Conservation (phyloP, 2,329 filamentous ascomycete species). For the Aureobasidium sp. region DNA sequence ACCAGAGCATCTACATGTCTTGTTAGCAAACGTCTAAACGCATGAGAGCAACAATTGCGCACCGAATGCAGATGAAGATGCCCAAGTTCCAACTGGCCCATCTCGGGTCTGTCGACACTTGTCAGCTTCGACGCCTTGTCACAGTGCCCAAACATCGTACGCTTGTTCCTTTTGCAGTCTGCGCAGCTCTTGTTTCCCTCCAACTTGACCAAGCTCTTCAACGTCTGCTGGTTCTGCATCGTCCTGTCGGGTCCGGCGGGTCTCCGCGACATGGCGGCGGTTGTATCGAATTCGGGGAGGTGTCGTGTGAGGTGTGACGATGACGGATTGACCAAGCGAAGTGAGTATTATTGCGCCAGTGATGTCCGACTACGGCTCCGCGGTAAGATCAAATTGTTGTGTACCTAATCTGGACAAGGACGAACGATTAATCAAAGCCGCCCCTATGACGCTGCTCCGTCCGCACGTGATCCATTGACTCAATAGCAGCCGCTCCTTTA, state of each 20-base stretch:
- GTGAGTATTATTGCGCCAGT: neutral
- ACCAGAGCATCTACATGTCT: conserved; percentile 62
- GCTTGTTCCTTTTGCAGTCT: conserved; percentile 98
- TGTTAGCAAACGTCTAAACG: neutral
- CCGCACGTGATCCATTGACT: neutral
- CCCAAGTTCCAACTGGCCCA: conserved; percentile 99
- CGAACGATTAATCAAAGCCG: conserved; percentile 1
- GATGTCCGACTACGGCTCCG: neutral
- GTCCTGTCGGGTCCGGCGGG: conserved; percentile 77
- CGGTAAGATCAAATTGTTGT: neutral
- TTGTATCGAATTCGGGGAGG: neutral
- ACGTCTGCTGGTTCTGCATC: conserved; percentile 85
- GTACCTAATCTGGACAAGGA: neutral
- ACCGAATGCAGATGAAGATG: conserved; percentile 91
- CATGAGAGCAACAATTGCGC: conserved; percentile 5
- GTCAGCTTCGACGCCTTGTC: conserved; percentile 19
- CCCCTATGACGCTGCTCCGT: conserved; percentile 1
- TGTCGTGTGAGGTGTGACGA: neutral
- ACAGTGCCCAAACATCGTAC: conserved; percentile 43
- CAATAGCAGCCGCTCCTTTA: neutral
- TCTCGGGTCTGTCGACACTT: conserved; percentile 64
- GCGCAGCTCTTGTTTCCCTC: conserved; percentile 95
- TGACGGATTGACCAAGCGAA: neutral
- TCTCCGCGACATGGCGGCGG: conserved; percentile 62
- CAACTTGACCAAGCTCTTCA: conserved; percentile 91